phyloP scores from a whole-genome alignment of 2,329 filamentous ascomycete species.

The Aureobasidium melanogenum region DNA sequence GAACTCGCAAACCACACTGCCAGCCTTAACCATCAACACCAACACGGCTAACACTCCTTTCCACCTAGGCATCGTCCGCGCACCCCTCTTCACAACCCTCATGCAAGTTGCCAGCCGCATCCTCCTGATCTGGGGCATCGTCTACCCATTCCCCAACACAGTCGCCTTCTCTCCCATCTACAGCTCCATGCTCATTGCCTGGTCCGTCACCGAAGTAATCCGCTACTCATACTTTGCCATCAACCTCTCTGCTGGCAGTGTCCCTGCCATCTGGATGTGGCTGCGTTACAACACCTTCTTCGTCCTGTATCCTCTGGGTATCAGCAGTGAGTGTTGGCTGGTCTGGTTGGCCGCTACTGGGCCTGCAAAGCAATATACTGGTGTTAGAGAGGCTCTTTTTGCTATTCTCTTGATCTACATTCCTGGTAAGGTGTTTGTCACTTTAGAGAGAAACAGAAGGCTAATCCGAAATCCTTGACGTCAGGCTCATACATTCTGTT shows the following conservation, averaged over 20 bases:
- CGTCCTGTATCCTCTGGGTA: constrained; percentile 85
- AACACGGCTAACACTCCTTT: background rate
- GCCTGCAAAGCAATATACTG: background rate
- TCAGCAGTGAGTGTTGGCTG: constrained; percentile 75
- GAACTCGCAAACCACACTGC: background rate
- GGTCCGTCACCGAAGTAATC: constrained; percentile 85
- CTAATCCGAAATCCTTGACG: background rate
- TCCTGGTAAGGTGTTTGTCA: constrained; percentile 52
- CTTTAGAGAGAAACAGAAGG: constrained; percentile 15
- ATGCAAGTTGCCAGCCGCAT: constrained; percentile 87
- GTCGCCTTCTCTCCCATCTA: constrained; percentile 52
- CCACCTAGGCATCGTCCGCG: constrained; percentile 65
- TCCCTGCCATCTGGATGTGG: constrained; percentile 64
- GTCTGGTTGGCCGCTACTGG: background rate
- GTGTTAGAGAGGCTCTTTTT: background rate
- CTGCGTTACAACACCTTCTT: constrained; percentile 83
- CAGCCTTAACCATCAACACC: background rate
- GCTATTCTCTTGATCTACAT: constrained; percentile 66
- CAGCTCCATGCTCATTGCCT: constrained; percentile 72
- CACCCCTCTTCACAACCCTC: constrained; percentile 72
- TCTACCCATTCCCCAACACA: constrained; percentile 62
- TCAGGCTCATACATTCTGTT: constrained; percentile 73
- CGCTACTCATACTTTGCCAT: constrained; percentile 88
- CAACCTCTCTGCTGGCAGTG: constrained; percentile 47
- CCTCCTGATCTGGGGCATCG: constrained; percentile 80